phyloP scores from a whole-genome alignment of 768 basidiomycete species.

The Boletus barrowsii region DNA sequence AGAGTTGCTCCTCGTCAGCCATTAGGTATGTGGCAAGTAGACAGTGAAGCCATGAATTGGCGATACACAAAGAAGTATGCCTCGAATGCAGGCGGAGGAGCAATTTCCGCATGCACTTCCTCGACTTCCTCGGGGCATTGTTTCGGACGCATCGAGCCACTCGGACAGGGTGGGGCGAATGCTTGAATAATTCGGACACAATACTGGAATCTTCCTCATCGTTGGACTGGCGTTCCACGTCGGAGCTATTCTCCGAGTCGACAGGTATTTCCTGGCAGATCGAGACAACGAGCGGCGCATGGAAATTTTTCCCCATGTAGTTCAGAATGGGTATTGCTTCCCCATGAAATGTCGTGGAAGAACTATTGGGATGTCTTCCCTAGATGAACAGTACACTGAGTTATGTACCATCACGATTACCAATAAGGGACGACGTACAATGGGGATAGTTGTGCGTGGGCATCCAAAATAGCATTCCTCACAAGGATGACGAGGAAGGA shows the following conservation, averaged over 20 bases:
- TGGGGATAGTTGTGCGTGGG: not conserved
- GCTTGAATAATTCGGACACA: not conserved
- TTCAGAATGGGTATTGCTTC: conserved; percentile 1
- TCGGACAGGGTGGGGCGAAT: conserved; percentile 4
- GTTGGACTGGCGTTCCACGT: not conserved
- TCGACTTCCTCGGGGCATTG: conserved; percentile 1
- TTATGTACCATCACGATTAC: not conserved
- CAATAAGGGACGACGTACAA: not conserved
- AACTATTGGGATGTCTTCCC: conserved; percentile 3
- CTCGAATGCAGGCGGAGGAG: not conserved
- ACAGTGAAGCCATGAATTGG: not conserved
- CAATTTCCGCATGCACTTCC: not conserved
- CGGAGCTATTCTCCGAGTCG: not conserved
- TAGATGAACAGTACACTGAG: not conserved
- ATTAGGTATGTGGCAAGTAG: conserved; percentile 9
- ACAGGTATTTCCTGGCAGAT: not conserved
- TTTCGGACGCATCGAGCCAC: not conserved
- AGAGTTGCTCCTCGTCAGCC: conserved; percentile 2
- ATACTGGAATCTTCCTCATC: not conserved
- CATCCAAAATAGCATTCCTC: conserved; percentile 2
- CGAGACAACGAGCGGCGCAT: conserved; percentile 1
- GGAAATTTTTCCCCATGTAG: not conserved
- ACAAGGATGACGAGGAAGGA: conserved; percentile 5
- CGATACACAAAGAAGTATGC: not conserved
- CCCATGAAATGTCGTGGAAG: conserved; percentile 7